Evolutionary conservation across 306 rosid species (phyloP), one percentile per base, ranked within the genome.

Genomic region (Corylus avellana): DNA sequence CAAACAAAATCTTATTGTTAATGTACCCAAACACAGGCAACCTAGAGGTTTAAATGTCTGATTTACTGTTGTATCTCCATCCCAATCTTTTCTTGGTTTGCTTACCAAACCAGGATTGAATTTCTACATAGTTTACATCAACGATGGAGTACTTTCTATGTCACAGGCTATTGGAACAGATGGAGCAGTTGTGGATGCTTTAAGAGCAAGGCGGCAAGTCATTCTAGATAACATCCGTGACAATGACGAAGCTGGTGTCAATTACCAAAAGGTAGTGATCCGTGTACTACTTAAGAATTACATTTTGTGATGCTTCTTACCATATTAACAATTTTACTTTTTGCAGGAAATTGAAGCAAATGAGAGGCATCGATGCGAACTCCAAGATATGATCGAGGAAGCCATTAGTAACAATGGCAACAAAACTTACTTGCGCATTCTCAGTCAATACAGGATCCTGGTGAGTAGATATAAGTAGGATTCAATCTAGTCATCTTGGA

Each of bases 171-270:
- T 82, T 74, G 91, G 82, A 79, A 81, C 72, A 3, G 88, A 89
- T 80, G 89, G 86, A 48, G 78, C 80, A 51, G 80, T 62, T 75
- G 87, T 85, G 76, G 89, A 85, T 69, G 81, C 86, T 73, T 48
- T 89, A 69, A 81, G 86, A 75, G 70, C 79, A 17, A 84, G 89
- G 69, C 85, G 81, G 61, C 93, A 79, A 72, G 87, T 89, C 74
- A 87, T 89, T 89, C 70, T 89, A 54, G 91, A 89, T 78, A 89
- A 89, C 81, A 87, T 89, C 58, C 89, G 89, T 47, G 91, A 85
- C 58, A 89, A 89, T 67, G 91, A 89, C 84, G 91, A 89, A 81
- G 85, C 89, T 46, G 93, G 85, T 78, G 75, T 89, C 50, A 87
- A 77, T 79, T 89, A 89, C 75, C 79, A 75, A 72, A 81, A 76